These are phyloP conservation scores for Claviceps arundinis DNA, from an alignment of 2,329 filamentous ascomycete genomes.

Conservation along the genomic window DNA sequence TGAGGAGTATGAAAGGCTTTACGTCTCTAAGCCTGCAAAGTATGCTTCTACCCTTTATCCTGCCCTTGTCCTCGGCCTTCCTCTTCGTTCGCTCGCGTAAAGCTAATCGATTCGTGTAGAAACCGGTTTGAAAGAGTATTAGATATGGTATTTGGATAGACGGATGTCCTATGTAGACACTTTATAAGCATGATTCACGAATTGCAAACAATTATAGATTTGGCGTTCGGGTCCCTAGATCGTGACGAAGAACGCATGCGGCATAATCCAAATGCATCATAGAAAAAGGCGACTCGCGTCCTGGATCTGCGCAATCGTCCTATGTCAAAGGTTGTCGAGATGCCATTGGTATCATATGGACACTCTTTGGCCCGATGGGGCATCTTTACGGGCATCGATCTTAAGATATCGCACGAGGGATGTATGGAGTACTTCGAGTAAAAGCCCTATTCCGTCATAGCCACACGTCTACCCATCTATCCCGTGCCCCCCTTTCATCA, in stretches of 20 bases:
- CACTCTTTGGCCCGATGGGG: no score
- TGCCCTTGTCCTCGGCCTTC: no score
- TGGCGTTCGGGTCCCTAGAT: background rate
- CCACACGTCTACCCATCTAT: background rate
- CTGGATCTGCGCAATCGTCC: no score
- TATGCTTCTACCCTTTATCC: conserved; percentile 18
- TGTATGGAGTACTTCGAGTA: conserved; percentile 47
- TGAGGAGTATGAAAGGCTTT: conserved; percentile 53
- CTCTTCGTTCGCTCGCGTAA: background rate
- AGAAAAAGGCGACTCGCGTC: no score
- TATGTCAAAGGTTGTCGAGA: no score
- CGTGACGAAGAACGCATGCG: no score
- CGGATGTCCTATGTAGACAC: background rate
- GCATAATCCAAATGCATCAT: no score
- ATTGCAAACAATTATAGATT: background rate
- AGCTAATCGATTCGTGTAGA: background rate
- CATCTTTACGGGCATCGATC: conserved; percentile 61
- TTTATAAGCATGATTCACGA: background rate
- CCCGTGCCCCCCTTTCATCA: conserved; percentile 26
- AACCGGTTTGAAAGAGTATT: conserved; percentile 11
- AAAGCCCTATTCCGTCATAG: background rate
- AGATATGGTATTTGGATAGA: conserved; percentile 10
- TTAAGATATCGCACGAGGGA: conserved; percentile 17
- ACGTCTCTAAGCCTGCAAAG: conserved; percentile 39
- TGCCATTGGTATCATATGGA: no score